Evolutionary conservation across 768 basidiomycete species (phyloP), one percentile per base, ranked within the genome.

Genomic region (Rossbeevera mucosa): DNA sequence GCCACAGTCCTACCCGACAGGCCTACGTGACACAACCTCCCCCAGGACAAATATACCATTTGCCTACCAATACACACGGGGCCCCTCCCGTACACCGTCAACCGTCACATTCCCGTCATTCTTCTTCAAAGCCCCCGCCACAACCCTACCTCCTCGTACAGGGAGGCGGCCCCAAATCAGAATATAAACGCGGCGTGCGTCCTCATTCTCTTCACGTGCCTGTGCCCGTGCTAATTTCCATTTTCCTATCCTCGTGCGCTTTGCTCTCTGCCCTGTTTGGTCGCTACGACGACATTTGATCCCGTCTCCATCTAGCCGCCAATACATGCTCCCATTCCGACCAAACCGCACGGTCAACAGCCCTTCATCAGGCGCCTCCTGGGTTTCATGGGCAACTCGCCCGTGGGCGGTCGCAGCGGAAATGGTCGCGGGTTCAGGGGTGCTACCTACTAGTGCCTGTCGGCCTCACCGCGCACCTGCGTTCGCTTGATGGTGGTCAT

Each of bases 131-230:
- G 41, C 53, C 49, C 16, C 61, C 56, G 31, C 48, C 64, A 42
- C 65, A 65, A 47, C 57, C 65, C 40, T 67, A 63, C 21, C 56
- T 65, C 48, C 44, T 62, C 44, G 65, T 65, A 33, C 57, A 50
- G 18, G 38, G 63, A 29, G 65, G 63, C 38, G 63, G 65, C 8
- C 65, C 65, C 46, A 67, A 58, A 31, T 61, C 65, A 45, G 68
- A 68, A 46, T 68, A 67, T 31, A 69, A 66, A 45, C 68, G 53
- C 41, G 66, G 66, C 7, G 66, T 68, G 33, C 64, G 66, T 65
- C 50, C 40, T 41, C 28, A 13, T 52, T 50, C 38, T 41, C 21
- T 25, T 62, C 50, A 48, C 52, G 46, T 60, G 48, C 20, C 47
- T 40, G 18, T 59, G 22, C 51, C 47, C 43, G 25, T 57, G 44